phyloP scores from a whole-genome alignment of 2,329 filamentous ascomycete genomes.

The Lasiodiplodia sp. region DNA sequence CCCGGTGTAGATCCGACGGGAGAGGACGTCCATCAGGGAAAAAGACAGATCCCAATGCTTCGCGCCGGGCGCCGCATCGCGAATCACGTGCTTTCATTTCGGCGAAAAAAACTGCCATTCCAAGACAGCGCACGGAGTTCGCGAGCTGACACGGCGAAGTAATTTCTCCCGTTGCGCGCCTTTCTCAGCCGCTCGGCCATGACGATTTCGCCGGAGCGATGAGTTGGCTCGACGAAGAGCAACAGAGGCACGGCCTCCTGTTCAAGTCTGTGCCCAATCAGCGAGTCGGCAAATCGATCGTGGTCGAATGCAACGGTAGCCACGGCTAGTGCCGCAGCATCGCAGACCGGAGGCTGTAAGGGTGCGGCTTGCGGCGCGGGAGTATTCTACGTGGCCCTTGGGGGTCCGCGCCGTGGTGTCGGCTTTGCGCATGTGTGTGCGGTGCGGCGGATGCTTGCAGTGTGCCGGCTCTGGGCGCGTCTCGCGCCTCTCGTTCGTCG shows the following conservation, averaged over 20 bases:
- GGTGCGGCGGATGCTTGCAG: conserved; percentile 1
- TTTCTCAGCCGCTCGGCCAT: background rate
- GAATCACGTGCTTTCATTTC: conserved; percentile 21
- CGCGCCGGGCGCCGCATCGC: background rate
- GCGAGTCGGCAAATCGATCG: background rate
- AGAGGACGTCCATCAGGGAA: background rate
- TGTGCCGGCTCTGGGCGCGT: background rate
- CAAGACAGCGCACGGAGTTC: conserved; percentile 10
- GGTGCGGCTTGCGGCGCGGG: background rate
- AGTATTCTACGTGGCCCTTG: background rate
- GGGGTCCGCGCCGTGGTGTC: conserved; percentile 2
- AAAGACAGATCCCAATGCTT: conserved; percentile 4
- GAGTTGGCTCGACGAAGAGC: conserved; percentile 9
- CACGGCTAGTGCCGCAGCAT: background rate
- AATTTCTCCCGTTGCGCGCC: conserved; percentile 17
- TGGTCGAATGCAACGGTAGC: conserved; percentile 11
- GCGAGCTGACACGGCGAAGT: background rate
- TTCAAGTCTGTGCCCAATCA: background rate
- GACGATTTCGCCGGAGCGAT: conserved; percentile 1
- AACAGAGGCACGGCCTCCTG: conserved; percentile 14
- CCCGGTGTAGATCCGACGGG: conserved; percentile 11
- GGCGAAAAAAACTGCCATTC: conserved; percentile 15
- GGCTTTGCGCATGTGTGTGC: background rate
- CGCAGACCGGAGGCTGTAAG: background rate
- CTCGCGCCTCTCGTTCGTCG: conserved; percentile 4